Base-by-base conservation (phyloP, 106 monocot species). In the Dendrobium chrysotoxum region DNA sequence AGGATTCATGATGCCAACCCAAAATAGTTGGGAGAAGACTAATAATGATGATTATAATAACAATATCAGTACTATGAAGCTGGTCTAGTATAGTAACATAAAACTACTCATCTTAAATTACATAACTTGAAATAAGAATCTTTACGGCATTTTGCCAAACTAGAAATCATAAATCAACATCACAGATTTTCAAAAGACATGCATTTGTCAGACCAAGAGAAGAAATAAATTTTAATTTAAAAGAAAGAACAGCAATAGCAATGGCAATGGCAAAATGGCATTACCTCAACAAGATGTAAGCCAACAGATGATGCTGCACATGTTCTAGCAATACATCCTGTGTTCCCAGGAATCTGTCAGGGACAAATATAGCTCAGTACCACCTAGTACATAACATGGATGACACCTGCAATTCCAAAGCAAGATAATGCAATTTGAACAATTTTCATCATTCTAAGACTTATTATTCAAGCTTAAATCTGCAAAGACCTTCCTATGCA, bases 201-300 rank as follows among this genome's bases (percentile, higher is more conserved):
- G n/a, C n/a, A 74, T 30, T 18, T 74, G 4, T 70, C 70, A 12
- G 5, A 21, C 1, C n/a, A 74, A 41, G 21, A 74, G 74, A 31
- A 13, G 35, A 31, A 74, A 23, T 23, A 23, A 41, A 7, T 18
- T 21, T 42, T 16, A 20, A 21, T 74, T 21, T 42, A 20, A 21
- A n/a, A 23, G n/a, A 74, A 74, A 74, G 16, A 42, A 74, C 7
- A 0, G 20, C 21, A 13, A 35, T 35, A 35, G 35, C 35, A 74
- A 40, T 74, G 74, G 5, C 20, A 74, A 74, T 1, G 17, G 41
- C 0, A 74, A 74, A 74, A 40, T 74, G 42, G 42, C 57, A 80
- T 81, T 83, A 99, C 95, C 95, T 90, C 93, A n/a, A 99, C 83
- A 82, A 99, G 95, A 87, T 99, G 99, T 81, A 99, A 86, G 45